These are phyloP conservation scores for Alternaria incomplexa DNA, from an alignment of 2,329 filamentous ascomycete species.

Conservation along the genomic window DNA sequence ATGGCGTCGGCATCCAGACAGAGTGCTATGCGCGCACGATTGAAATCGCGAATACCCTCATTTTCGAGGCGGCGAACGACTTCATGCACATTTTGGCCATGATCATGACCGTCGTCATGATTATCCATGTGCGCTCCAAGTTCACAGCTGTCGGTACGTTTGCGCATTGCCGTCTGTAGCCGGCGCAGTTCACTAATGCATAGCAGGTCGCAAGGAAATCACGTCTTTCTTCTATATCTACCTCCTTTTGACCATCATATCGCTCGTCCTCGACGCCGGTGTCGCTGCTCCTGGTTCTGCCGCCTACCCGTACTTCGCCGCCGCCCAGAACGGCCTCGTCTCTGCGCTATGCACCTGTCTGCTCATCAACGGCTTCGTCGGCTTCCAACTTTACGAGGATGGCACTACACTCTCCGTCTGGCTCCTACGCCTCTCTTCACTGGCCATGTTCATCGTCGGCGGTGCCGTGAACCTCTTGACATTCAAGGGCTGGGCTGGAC, in stretches of 20 bases:
- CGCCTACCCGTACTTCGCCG: slow-evolving; percentile 89
- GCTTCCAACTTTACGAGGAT: slow-evolving; percentile 97
- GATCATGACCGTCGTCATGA: slow-evolving; percentile 95
- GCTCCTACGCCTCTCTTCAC: slow-evolving; percentile 81
- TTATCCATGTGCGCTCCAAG: slow-evolving; percentile 93
- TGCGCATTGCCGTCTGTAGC: slow-evolving; percentile 29
- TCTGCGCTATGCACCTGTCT: slow-evolving; percentile 88
- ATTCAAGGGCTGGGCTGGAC: slow-evolving; percentile 88
- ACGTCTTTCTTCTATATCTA: slow-evolving; percentile 97
- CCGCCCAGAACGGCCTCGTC: slow-evolving; percentile 81
- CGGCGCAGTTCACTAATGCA: slow-evolving; percentile 58
- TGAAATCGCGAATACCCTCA: slow-evolving; percentile 96
- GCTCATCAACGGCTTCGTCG: slow-evolving; percentile 96
- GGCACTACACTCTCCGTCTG: slow-evolving; percentile 92
- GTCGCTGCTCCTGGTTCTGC: slow-evolving; percentile 83
- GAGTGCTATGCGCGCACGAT: slow-evolving; percentile 94
- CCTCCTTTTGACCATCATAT: slow-evolving; percentile 86
- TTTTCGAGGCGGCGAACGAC: slow-evolving; percentile 90
- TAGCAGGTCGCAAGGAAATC: slow-evolving; percentile 69
- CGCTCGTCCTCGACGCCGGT: slow-evolving; percentile 88
- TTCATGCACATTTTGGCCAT: slow-evolving; percentile 92
- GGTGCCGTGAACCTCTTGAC: slow-evolving; percentile 89
- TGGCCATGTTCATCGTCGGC: slow-evolving; percentile 82
- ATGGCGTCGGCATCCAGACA: slow-evolving; percentile 79
- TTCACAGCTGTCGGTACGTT: slow-evolving; percentile 93